These are phyloP conservation scores for Nepenthes gracilis DNA, from an alignment of 148 eudicot species.

Conservation along the genomic window DNA sequence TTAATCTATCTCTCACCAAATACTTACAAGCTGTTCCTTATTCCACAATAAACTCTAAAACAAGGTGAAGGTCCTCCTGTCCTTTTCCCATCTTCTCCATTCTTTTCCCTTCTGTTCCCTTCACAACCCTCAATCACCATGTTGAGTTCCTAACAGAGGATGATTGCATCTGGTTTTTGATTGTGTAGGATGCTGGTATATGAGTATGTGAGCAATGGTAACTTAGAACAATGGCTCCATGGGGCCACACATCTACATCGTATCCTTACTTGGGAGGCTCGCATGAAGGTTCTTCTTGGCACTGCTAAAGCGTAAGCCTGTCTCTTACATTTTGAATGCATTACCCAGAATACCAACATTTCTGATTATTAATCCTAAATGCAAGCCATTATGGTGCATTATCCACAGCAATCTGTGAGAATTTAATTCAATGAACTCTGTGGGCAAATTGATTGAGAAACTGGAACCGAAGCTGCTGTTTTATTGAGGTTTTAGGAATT, in stretches of 20 bases:
- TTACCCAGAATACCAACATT: neutral
- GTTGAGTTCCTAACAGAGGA: neutral
- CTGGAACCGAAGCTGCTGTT: neutral
- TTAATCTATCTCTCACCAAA: no score
- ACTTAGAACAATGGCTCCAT: conserved; percentile 95
- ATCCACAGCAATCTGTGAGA: no score
- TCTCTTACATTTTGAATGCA: neutral
- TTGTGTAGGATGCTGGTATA: conserved; percentile 63
- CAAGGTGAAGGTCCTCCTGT: no score
- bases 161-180: neutral
- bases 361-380: neutral
- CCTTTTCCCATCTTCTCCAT: no score
- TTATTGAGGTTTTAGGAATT: neutral
- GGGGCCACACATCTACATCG: conserved; percentile 81
- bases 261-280: conserved; percentile 90
- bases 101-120: no score
- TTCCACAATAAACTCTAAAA: no score
- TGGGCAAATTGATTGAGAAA: neutral
- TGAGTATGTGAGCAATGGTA: conserved; percentile 91
- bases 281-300: conserved; percentile 80
- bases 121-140: no score
- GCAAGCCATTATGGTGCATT: neutral
- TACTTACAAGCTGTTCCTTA: no score
- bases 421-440: neutral
- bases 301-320: conserved; percentile 92